phyloP scores from a whole-genome alignment of 805 yeast genomes.

The Pichia sporocuriosa region DNA sequence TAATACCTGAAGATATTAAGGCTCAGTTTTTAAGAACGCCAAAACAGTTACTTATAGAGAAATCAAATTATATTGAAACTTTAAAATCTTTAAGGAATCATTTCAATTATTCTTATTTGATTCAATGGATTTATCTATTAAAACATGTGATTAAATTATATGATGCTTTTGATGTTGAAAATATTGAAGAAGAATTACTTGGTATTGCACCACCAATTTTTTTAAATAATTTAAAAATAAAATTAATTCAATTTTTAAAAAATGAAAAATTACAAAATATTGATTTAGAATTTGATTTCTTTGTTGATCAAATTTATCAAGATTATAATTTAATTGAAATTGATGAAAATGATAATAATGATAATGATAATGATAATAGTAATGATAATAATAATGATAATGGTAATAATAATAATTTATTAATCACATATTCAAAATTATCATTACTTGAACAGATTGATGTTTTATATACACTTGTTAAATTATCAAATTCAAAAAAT shows the following conservation, averaged over 20 bases:
- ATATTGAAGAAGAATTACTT: constrained; percentile 56
- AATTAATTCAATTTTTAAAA: constrained; percentile 35
- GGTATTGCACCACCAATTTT: constrained; percentile 34
- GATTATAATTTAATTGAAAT: constrained; percentile 11
- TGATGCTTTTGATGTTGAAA: constrained; percentile 51
- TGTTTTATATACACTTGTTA: constrained; percentile 35
- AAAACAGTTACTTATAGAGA: constrained; percentile 32
- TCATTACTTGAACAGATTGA: constrained; percentile 43
- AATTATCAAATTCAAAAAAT: constrained; percentile 35
- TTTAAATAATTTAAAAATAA: constrained; percentile 38
- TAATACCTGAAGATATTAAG: constrained; percentile 32
- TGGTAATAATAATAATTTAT: constrained; percentile 5
- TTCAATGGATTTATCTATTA: constrained; percentile 52
- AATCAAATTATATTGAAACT: constrained; percentile 25
- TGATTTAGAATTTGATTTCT: constrained; percentile 26
- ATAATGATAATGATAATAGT: constrained; percentile 9
- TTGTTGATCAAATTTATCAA: constrained; percentile 13
- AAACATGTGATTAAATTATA: constrained; percentile 45
- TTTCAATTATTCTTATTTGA: constrained; percentile 33
- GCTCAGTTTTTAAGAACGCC: constrained; percentile 36
- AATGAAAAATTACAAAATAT: constrained; percentile 28
- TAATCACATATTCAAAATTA: constrained; percentile 24
- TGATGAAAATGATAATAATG: constrained; percentile 9
- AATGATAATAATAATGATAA: too few relatives aligned
- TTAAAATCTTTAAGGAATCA: constrained; percentile 31